Evolutionary conservation across 73 alveolate genomes (phyloP).

Genomic region (Tetrahymena elliotti): DNA sequence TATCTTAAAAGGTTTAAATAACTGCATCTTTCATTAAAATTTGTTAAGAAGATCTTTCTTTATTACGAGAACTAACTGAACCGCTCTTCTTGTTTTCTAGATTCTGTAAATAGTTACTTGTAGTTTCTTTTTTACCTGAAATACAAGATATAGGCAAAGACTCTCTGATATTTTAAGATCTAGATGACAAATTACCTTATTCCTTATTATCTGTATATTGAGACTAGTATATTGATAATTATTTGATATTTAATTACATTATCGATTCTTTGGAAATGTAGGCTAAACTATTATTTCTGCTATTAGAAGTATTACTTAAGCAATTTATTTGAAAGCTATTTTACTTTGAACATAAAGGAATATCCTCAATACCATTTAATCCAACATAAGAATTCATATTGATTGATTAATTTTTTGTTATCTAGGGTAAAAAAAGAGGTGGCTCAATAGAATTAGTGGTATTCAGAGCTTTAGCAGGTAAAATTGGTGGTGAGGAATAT

Average conservation of each 20-base stretch:
- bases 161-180: not conserved
- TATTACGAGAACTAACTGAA: not conserved
- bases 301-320: not conserved
- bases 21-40: not conserved
- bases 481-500: not conserved
- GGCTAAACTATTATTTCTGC: not conserved
- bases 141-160: not conserved
- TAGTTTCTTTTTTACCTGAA: not conserved
- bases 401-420: not conserved
- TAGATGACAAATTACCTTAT: not conserved
- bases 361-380: not conserved
- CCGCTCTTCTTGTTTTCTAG: not conserved
- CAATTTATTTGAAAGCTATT: not conserved
- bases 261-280: not conserved
- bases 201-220: not conserved
- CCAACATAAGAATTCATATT: not conserved
- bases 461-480: not conserved
- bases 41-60: not conserved
- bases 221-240: not conserved
- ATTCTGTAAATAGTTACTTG: not conserved
- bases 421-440: not conserved
- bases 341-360: not conserved
- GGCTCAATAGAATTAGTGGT: not conserved
- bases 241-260: too few relatives aligned
- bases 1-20: not conserved